phyloP scores from a whole-genome alignment of 306 rosid genomes.

The Vigna unguiculata region DNA sequence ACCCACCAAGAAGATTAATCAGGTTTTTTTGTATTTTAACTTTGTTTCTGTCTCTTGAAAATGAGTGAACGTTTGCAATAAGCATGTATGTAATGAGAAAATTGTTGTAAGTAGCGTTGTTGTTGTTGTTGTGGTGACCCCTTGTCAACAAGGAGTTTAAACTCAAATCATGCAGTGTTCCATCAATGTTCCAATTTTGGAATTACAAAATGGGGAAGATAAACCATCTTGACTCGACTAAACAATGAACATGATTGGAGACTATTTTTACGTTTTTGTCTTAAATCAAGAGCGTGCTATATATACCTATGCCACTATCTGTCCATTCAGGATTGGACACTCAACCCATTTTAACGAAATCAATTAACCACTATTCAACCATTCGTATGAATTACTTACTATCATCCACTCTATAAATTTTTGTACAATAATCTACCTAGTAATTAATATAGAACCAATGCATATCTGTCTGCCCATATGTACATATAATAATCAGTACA shows the following conservation, averaged over 20 bases:
- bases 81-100: conserved; percentile 56
- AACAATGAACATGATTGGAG: conserved; percentile 60
- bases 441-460: conserved; percentile 14
- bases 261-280: conserved; percentile 35
- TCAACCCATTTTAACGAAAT: conserved; percentile 17
- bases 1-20: conserved; percentile 22
- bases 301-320: conserved; percentile 31
- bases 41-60: conserved; percentile 30
- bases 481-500: conserved; percentile 35
- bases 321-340: conserved; percentile 46
- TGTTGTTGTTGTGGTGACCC: too few species aligned
- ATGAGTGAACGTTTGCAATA: conserved; percentile 39
- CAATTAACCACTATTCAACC: conserved; percentile 7
- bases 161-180: conserved; percentile 53
- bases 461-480: conserved; percentile 40
- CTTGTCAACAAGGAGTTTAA: conserved; percentile 47
- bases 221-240: conserved; percentile 74
- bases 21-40: conserved; percentile 11
- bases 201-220: conserved; percentile 53
- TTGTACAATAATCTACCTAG: background rate
- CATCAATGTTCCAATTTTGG: conserved; percentile 63
- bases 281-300: conserved; percentile 27
- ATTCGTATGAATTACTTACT: conserved; percentile 37
- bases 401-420: background rate
- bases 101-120: conserved; percentile 43